Evolutionary conservation across 805 yeast species (phyloP).

Genomic region (Priceomyces haplophilus): DNA sequence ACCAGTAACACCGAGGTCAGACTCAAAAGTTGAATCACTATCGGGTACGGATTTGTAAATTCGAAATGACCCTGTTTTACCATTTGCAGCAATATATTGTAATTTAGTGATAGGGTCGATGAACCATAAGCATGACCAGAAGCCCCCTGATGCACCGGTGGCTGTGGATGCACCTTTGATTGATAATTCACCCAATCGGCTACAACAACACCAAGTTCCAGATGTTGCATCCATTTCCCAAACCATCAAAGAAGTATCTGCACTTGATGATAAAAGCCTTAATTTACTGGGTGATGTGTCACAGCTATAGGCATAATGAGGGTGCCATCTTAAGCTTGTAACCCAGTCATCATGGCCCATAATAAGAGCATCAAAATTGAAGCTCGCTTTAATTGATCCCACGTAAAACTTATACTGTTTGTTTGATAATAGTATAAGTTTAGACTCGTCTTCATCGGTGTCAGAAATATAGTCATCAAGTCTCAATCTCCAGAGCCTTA

Average conservation of each 20-base stretch:
- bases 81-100: slow-evolving; percentile 67
- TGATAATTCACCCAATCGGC: slow-evolving; percentile 86
- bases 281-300: slow-evolving; percentile 31
- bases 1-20: slow-evolving; percentile 67
- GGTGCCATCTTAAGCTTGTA: slow-evolving; percentile 79
- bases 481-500: slow-evolving; percentile 81
- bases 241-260: slow-evolving; percentile 88
- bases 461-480: slow-evolving; percentile 54
- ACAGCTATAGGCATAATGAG: slow-evolving; percentile 19
- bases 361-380: slow-evolving; percentile 85
- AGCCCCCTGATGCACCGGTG: slow-evolving; percentile 83
- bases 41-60: slow-evolving; percentile 51
- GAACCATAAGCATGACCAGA: slow-evolving; percentile 71
- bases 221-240: slow-evolving; percentile 88
- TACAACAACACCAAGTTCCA: slow-evolving; percentile 84
- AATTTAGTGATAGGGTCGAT: slow-evolving; percentile 19
- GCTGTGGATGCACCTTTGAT: slow-evolving; percentile 98
- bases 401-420: slow-evolving; percentile 64
- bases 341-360: slow-evolving; percentile 99
- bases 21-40: slow-evolving; percentile 38
- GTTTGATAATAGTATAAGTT: slow-evolving; percentile 59
- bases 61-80: slow-evolving; percentile 92
- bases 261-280: slow-evolving; percentile 76
- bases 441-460: slow-evolving; percentile 51
- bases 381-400: slow-evolving; percentile 42